These are phyloP conservation scores for Trichosporon asahii DNA, from an alignment of 1,284 basidiomycete species.

Conservation along the genomic window DNA sequence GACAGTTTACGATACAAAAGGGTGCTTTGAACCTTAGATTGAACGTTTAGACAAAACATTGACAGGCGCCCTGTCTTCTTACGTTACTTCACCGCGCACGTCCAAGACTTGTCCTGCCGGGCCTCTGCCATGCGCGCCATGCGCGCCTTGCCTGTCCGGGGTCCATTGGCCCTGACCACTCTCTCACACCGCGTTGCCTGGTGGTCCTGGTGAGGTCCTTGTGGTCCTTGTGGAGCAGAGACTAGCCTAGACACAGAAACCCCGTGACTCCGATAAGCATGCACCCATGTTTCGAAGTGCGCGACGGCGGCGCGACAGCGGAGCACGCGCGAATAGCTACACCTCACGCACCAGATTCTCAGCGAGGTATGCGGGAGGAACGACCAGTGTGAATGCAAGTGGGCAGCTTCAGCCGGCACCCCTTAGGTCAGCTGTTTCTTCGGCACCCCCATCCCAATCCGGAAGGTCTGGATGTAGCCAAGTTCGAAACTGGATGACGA, in stretches of 20 bases:
- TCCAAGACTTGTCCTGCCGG: background rate
- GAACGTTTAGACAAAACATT: slow-evolving; percentile 7
- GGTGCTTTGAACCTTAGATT: slow-evolving; percentile 2
- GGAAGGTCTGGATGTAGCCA: background rate
- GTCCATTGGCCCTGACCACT: background rate
- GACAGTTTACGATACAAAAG: background rate
- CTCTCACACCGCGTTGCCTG: background rate
- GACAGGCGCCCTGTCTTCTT: background rate
- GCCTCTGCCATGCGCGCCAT: background rate
- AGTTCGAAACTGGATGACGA: background rate
- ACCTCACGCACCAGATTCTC: background rate
- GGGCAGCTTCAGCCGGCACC: background rate
- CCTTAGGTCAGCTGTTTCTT: background rate
- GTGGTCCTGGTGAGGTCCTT: too few species aligned
- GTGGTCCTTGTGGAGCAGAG: background rate
- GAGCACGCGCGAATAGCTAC: background rate
- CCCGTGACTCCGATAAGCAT: slow-evolving; percentile 3
- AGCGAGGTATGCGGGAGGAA: background rate
- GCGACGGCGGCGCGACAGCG: background rate
- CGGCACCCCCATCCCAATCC: background rate
- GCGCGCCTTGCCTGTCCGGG: background rate
- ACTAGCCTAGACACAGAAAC: background rate
- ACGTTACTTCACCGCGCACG: background rate
- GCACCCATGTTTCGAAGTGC: background rate
- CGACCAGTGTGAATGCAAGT: background rate